Percentiles rank a stretch among this genome's conserved stretches.
These are phyloP conservation scores for Chenopodium quinoa DNA, from an alignment of 148 eudicot genomes.

Conservation along the genomic window DNA sequence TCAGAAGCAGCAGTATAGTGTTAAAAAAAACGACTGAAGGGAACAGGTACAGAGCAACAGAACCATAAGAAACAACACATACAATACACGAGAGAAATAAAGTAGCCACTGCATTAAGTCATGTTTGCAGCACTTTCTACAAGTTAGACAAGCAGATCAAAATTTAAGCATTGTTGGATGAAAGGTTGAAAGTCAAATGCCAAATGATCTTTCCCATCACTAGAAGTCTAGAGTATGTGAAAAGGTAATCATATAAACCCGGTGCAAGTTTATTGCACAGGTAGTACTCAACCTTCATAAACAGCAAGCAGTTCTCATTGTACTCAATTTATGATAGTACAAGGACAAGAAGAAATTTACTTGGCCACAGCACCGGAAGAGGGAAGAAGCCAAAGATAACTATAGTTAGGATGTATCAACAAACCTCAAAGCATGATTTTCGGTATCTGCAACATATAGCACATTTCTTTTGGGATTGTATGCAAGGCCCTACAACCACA, in stretches of 20 bases:
- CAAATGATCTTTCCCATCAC: background rate
- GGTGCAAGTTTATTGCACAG: background rate
- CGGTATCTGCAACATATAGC: conserved; percentile 94
- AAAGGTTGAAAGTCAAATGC: background rate
- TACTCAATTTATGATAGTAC: background rate
- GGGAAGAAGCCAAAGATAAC: conserved; percentile 2
- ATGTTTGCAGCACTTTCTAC: background rate
- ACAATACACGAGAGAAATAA: background rate
- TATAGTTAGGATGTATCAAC: conserved; percentile 5
- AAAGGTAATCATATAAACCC: background rate
- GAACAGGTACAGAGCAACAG: background rate
- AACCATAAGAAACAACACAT: background rate
- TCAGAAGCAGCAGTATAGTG: background rate
- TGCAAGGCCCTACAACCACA: conserved; percentile 69
- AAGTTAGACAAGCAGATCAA: background rate
- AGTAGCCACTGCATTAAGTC: background rate
- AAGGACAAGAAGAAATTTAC: background rate
- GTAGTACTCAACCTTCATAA: background rate
- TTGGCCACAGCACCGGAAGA: background rate
- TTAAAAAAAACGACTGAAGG: background rate
- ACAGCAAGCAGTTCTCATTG: background rate
- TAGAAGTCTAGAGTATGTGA: background rate
- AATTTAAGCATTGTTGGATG: background rate
- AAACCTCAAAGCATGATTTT: conserved; percentile 96
- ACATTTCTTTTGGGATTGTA: conserved; percentile 84